Evolutionary conservation across 208 protist genomes (phyloP).

Genomic region (Giardia muris): DNA sequence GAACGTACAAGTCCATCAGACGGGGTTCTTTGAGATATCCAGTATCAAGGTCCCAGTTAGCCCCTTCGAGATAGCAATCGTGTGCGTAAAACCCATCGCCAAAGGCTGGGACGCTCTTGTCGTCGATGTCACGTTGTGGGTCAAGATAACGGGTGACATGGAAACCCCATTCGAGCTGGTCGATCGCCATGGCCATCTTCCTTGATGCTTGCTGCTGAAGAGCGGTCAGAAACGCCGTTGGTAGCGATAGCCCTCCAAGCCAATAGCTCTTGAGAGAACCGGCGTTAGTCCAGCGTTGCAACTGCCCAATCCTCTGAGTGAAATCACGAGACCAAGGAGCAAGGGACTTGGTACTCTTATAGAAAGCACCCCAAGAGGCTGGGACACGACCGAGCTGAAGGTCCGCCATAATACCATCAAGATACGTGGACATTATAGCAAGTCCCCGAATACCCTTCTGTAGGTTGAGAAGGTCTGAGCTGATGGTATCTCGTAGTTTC

Average conservation of each 20-base stretch:
- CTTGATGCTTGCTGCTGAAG: conserved; percentile 76
- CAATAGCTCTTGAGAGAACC: conserved; percentile 72
- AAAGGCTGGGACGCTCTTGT: conserved; percentile 45
- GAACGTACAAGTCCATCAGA: conserved; percentile 76
- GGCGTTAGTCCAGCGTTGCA: conserved; percentile 38
- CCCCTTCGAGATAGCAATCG: conserved; percentile 82
- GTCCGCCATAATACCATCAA: conserved; percentile 72
- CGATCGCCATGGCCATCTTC: conserved; percentile 67
- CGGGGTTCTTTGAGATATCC: conserved; percentile 71
- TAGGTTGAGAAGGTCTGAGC: conserved; percentile 65
- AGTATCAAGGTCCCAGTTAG: conserved; percentile 68
- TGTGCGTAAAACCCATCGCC: conserved; percentile 81
- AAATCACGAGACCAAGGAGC: conserved; percentile 81
- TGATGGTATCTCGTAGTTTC: conserved; percentile 65
- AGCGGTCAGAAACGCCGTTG: conserved; percentile 86
- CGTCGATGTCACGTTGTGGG: conserved; percentile 55
- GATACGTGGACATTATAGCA: conserved; percentile 79
- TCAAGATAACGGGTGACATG: conserved; percentile 65
- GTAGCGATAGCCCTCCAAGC: conserved; percentile 90
- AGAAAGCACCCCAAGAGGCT: conserved; percentile 69
- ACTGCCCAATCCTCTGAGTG: conserved; percentile 62
- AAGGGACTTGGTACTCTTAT: conserved; percentile 82
- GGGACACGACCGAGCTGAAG: conserved; percentile 71
- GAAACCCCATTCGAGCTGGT: conserved; percentile 89
- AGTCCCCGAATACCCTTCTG: conserved; percentile 78